Conservation (phyloP, 495 filamentous ascomycete genomes). For the Ascobolus immersus region DNA sequence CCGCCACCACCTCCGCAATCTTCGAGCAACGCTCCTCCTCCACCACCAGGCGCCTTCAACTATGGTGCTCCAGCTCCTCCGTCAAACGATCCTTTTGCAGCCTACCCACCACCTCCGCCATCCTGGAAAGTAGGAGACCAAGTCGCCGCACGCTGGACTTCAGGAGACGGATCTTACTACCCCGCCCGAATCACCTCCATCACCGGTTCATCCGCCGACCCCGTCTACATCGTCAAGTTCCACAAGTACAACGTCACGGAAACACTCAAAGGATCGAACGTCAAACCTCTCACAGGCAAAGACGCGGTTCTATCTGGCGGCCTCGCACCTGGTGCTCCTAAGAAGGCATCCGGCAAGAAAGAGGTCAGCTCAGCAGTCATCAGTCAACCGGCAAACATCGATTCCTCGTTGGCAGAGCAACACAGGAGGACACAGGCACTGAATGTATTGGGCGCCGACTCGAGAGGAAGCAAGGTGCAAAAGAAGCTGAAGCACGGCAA, state of each 20-base stretch:
- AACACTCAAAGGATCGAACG: conserved; percentile 58
- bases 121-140: conserved; percentile 50
- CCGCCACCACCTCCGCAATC: conserved; percentile 27
- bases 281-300: conserved; percentile 29
- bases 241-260: conserved; percentile 71
- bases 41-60: conserved; percentile 29
- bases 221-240: conserved; percentile 84
- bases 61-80: conserved; percentile 19
- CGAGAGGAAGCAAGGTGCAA: conserved; percentile 36
- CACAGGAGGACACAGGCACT: conserved; percentile 36
- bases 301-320: conserved; percentile 1
- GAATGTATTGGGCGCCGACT: conserved; percentile 39
- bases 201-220: conserved; percentile 64
- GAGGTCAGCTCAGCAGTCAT: conserved; percentile 34
- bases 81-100: conserved; percentile 23
- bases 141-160: conserved; percentile 70
- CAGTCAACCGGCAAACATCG: conserved; percentile 64
- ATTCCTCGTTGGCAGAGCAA: conserved; percentile 48
- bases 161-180: conserved; percentile 76
- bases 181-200: conserved; percentile 79
- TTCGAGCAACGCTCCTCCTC: conserved; percentile 23
- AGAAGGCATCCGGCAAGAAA: conserved; percentile 6
- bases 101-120: conserved; percentile 18
- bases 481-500: conserved; percentile 77
- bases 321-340: conserved; percentile 8